Percentiles rank a stretch among this genome's conserved stretches.
These are phyloP conservation scores for Harringtonia lauricola DNA, from an alignment of 2,329 filamentous ascomycete species.

Conservation along the genomic window DNA sequence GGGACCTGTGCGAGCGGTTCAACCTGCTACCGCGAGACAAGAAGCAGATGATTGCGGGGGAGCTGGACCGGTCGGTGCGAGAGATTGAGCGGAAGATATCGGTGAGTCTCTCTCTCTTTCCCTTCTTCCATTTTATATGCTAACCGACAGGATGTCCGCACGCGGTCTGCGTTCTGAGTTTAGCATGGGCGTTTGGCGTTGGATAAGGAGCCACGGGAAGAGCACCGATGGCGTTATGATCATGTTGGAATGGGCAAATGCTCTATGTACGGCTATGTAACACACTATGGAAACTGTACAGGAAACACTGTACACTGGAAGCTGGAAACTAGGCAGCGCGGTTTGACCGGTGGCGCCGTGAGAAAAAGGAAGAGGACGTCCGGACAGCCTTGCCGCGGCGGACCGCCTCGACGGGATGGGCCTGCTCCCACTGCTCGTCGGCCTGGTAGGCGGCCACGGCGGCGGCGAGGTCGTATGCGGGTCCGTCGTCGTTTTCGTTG, in stretches of 20 bases:
- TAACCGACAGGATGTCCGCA: constrained; percentile 39
- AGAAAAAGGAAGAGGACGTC: too few species aligned
- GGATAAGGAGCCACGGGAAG: not conserved
- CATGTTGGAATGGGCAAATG: too few species aligned
- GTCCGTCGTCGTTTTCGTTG: constrained; percentile 27
- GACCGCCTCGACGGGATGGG: constrained; percentile 42
- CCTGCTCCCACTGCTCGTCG: constrained; percentile 66
- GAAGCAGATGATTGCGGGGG: constrained; percentile 89
- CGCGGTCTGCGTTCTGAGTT: constrained; percentile 42
- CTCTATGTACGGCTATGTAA: too few species aligned
- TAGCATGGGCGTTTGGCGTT: constrained; percentile 16
- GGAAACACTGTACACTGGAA: too few species aligned
- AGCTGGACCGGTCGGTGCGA: constrained; percentile 79
- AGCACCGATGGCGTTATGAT: not conserved
- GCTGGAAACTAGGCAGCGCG: too few species aligned
- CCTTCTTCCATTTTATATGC: not conserved
- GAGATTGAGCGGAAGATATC: constrained; percentile 97
- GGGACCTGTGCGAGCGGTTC: constrained; percentile 90
- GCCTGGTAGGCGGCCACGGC: constrained; percentile 55
- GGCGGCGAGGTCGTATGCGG: constrained; percentile 51
- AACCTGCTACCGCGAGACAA: constrained; percentile 73
- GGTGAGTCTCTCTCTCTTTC: constrained; percentile 12
- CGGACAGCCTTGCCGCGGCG: constrained; percentile 6
- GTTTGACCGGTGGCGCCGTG: too few species aligned
- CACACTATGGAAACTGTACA: too few species aligned